Base-by-base conservation (phyloP, 805 yeast genomes). In the Cyberlindnera suaveolens region DNA sequence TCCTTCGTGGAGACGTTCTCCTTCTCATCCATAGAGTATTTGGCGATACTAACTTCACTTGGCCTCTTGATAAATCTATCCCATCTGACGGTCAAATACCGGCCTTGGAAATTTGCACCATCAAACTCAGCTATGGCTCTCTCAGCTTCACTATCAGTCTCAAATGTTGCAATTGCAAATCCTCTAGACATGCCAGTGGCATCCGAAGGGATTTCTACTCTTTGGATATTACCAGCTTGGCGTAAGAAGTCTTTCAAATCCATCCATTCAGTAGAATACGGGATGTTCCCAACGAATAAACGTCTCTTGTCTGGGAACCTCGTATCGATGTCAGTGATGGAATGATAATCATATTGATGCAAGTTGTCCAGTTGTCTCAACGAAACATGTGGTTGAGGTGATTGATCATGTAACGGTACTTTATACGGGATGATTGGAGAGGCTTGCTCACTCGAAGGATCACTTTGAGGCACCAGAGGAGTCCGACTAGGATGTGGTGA, bases 111-210 rank as follows among this genome's bases (percentile, higher is more conserved):
- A n/a, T 57, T 65, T 3, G 57, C 52, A 11, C 75, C 76, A 54
- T 82, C 74, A 51, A 80, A 76, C 34, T 57, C 44, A 20, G 65
- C 61, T 36, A 82, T 79, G 14, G 80, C 68, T 34, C 64, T 63
- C 4, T 64, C 63, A 4, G 84, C 76, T 31, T 75, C 75, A 8
- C 60, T 66, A 29, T 65, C 68, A 32, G 68, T 58, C 1, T 66
- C 66, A 19, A 78, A 79, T 4, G 73, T 67, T 1, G 78, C 85
- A 38, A 82, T 72, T 1, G 87, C 88, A 64, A 78, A 82, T 2
- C 89, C 88, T 52, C 78, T 72, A 10, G 56, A 49, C 29, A 68
- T 57, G 2, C 77, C 77, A 36, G 63, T 64, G 3, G 45, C 51
- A 37, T 58, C 54, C n/a, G 35, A 30, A 4, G 71, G 68, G 17